A percentile compares a stretch with the other conserved stretches of the same genome.
These are phyloP conservation scores for Lichtheimia ramosa DNA, from an alignment of 371 early-diverging fungal species.

Conservation along the genomic window DNA sequence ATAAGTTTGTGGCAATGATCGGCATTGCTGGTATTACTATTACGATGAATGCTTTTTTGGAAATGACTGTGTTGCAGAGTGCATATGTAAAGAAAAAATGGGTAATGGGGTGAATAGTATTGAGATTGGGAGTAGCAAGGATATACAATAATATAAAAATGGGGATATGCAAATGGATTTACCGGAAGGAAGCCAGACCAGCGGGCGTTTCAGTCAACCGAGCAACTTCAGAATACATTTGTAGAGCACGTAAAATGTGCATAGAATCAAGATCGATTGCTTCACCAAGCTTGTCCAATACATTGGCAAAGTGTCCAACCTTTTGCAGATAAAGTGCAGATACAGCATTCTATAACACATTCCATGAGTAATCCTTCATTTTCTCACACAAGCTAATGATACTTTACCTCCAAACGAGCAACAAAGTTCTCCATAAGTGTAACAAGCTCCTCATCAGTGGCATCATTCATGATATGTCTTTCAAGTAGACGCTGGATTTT, in stretches of 20 bases:
- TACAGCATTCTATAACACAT: conserved; percentile 48
- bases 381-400: not conserved
- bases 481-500: conserved; percentile 16
- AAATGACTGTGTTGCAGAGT: no score
- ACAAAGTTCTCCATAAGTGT: conserved; percentile 51
- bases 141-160: no score
- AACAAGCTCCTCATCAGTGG: conserved; percentile 49
- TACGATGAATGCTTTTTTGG: not conserved
- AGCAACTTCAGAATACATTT: conserved; percentile 58
- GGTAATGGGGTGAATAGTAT: no score
- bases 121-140: no score
- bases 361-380: not conserved
- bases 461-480: conserved; percentile 30
- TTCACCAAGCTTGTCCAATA: conserved; percentile 59
- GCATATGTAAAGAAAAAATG: no score
- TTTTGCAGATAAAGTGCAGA: conserved; percentile 61
- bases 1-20: not conserved
- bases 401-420: conserved; percentile 45
- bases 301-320: conserved; percentile 54
- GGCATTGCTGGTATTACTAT: not conserved
- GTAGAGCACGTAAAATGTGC: conserved; percentile 60
- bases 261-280: conserved; percentile 57
- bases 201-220: conserved; percentile 19
- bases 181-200: conserved; percentile 10
- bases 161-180: no score